Evolutionary conservation across 169 alveolate species (phyloP).

Genomic region (Sarcocystis neurona): DNA sequence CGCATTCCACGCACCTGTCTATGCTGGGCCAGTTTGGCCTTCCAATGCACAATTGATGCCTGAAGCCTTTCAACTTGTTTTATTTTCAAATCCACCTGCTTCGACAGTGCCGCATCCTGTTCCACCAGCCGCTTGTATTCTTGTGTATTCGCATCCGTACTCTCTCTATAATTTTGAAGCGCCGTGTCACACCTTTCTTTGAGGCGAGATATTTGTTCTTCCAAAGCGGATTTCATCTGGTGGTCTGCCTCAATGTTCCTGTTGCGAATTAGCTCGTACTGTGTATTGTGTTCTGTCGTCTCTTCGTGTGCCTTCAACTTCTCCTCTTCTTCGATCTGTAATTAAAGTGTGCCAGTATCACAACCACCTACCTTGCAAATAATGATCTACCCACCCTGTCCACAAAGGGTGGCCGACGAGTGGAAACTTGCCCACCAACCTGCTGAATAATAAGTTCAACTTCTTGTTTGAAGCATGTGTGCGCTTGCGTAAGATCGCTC

Average conservation of each 20-base stretch:
- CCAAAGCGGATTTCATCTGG: conserved; percentile 68
- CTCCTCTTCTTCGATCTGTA: conserved; percentile 66
- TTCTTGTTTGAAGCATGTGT: conserved; percentile 3
- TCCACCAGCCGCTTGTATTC: conserved; percentile 74
- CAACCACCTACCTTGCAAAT: not conserved
- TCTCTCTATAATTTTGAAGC: conserved; percentile 36
- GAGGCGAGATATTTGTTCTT: conserved; percentile 61
- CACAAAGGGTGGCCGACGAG: not conserved
- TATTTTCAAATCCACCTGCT: conserved; percentile 74
- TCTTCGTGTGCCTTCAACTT: conserved; percentile 72
- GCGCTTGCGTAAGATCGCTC: not conserved
- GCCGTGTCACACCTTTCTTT: conserved; percentile 54
- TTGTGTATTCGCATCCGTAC: conserved; percentile 75
- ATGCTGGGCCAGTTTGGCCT: conserved; percentile 82
- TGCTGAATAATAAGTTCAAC: conserved; percentile 6
- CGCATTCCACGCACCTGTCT: conserved; percentile 57
- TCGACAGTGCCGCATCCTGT: conserved; percentile 71
- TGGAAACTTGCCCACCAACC: not conserved
- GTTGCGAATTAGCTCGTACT: conserved; percentile 71
- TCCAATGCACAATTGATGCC: conserved; percentile 77
- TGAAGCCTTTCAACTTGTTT: conserved; percentile 78
- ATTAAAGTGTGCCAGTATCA: not conserved
- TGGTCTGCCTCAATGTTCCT: conserved; percentile 74
- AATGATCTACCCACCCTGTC: not conserved
- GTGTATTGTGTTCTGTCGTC: conserved; percentile 70